A percentile compares a stretch with the other conserved stretches of the same genome.
These are phyloP conservation scores for Adansonia digitata DNA, from an alignment of 345 rosid species.

Conservation along the genomic window DNA sequence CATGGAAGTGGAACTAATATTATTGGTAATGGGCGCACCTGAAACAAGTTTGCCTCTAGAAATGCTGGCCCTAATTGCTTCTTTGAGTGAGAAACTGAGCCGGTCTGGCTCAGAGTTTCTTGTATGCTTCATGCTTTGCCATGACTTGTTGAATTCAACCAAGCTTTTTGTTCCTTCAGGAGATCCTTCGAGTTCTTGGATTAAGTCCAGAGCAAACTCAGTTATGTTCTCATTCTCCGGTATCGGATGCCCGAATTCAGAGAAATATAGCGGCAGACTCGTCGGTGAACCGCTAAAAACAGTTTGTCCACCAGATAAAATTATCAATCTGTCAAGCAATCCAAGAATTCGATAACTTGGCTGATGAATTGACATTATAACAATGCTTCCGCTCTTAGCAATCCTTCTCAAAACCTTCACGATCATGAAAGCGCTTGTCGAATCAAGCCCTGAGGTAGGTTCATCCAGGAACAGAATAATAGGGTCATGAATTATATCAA, in stretches of 20 bases:
- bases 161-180: slow-evolving; percentile 76
- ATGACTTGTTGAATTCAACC: slow-evolving; percentile 69
- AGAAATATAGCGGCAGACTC: slow-evolving; percentile 49
- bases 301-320: slow-evolving; percentile 81
- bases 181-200: slow-evolving; percentile 84
- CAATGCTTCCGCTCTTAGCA: slow-evolving; percentile 92
- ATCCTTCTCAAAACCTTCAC: slow-evolving; percentile 86
- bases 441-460: slow-evolving; percentile 92
- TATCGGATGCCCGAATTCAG: slow-evolving; percentile 75
- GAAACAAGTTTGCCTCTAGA: slow-evolving; percentile 84
- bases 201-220: slow-evolving; percentile 75
- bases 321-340: slow-evolving; percentile 67
- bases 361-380: slow-evolving; percentile 89
- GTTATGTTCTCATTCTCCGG: slow-evolving; percentile 87
- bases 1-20: slow-evolving; percentile 35
- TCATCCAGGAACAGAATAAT: slow-evolving; percentile 83
- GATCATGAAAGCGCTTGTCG: slow-evolving; percentile 92
- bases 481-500: slow-evolving; percentile 86
- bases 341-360: slow-evolving; percentile 84
- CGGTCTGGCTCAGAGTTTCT: slow-evolving; percentile 28
- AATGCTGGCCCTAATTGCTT: slow-evolving; percentile 87
- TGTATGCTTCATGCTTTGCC: slow-evolving; percentile 62
- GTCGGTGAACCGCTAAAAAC: slow-evolving; percentile 83
- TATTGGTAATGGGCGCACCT: slow-evolving; percentile 27
- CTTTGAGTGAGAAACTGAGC: slow-evolving; percentile 60